Base-by-base conservation (phyloP, 2,329 filamentous ascomycete species). In the Cadophora luteo-olivacea region DNA sequence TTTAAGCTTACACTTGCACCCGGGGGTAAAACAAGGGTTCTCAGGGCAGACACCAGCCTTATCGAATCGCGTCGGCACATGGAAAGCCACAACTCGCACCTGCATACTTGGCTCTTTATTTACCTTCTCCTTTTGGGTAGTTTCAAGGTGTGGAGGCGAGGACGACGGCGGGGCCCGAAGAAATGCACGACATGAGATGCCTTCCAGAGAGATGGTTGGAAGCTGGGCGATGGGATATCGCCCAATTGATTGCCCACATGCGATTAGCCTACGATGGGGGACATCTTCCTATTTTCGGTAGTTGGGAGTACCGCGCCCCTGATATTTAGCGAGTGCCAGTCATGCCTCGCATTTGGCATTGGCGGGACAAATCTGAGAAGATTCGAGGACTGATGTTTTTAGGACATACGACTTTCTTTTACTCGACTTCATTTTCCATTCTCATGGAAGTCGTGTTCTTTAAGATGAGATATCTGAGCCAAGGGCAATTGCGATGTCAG, bases 11-110 rank as follows among this genome's bases (percentile, higher is more conserved):
- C 64, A 52, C 25, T 7, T n/a, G 25, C n/a, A 24, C 48, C 45
- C 14, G 32, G 41, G 7, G 36, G 32, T 29, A 19, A 61, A 19
- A 33, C 33, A 29, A 25, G 64, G 55, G 48, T 22, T 8, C n/a
- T 60, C 63, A 65, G 55, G 63, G 25, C 64, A 49, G 55, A 61
- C 45, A 9, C 4, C 55, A 60, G 57, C 54, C 55, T 65, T 65
- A 63, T 65, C 67, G 67, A 65, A 68, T 68, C 33, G 62, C 62
- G 55, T 64, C 62, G 67, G 67, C 62, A 68, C 67, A 68, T 65
- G 67, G 38, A 54, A n/a, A 49, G 60, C 57, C 58, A 45, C 49
- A 58, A 41, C 48, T 32, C 33, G 52, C 29, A 64, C 61, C 36
- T 65, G 49, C 48, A 38, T 36, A 2, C 67, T 68, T 68, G 63